Evolutionary conservation across 2,329 filamentous ascomycete species (phyloP).

Genomic region (Paracamarosporium sp.): DNA sequence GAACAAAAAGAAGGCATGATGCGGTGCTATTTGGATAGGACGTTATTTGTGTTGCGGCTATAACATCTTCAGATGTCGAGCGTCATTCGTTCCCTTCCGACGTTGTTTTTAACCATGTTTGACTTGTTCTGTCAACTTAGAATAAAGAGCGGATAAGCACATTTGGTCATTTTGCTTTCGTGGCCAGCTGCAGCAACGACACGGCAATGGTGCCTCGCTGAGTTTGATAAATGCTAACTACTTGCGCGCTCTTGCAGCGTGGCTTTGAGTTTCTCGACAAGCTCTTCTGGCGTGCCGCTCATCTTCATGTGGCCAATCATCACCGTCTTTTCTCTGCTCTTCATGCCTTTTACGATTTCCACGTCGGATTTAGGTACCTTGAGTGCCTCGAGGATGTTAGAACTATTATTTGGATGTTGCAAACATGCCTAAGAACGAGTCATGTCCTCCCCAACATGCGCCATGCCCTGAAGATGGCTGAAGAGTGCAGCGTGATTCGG

Average conservation of each 20-base stretch:
- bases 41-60: neutral
- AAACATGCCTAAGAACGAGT: too few relatives aligned
- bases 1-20: neutral
- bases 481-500: too few relatives aligned
- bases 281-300: conserved; percentile 27
- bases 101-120: neutral
- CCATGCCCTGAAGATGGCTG: too few relatives aligned
- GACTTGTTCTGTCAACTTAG: neutral
- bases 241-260: conserved; percentile 27
- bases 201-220: neutral
- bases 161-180: neutral
- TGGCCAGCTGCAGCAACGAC: neutral
- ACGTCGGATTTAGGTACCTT: conserved; percentile 69
- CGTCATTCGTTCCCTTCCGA: neutral
- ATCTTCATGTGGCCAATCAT: conserved; percentile 18
- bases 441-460: too few relatives aligned
- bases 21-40: neutral
- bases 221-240: conserved; percentile 7
- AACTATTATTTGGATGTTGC: neutral
- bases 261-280: conserved; percentile 31
- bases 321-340: conserved; percentile 68
- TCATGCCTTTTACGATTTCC: conserved; percentile 67
- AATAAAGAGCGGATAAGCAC: neutral
- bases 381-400: conserved; percentile 54
- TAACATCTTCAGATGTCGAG: neutral